A percentile compares a stretch with the other conserved stretches of the same genome.
phyloP scores from a whole-genome alignment of 306 rosid species.

The Purshia tridentata region DNA sequence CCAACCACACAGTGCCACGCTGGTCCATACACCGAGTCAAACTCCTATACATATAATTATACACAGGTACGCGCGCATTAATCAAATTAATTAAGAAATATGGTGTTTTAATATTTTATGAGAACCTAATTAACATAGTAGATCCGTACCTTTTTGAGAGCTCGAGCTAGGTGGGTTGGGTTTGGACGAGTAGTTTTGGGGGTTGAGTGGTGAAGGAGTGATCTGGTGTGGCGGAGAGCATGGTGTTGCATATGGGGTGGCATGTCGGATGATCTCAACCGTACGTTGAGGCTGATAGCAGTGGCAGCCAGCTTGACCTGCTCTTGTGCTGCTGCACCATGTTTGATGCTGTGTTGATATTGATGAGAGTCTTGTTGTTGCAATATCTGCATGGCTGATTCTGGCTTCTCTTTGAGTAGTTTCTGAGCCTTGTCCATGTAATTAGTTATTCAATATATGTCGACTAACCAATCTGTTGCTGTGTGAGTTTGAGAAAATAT shows the following conservation, averaged over 20 bases:
- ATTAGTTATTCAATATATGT: too few species aligned
- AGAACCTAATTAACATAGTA: too few species aligned
- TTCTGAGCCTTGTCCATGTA: slow-evolving; percentile 9
- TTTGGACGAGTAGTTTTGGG: slow-evolving; percentile 35
- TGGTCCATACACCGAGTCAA: slow-evolving; percentile 51
- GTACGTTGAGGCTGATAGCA: slow-evolving; percentile 52
- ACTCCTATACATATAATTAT: slow-evolving; percentile 32
- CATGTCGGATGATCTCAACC: slow-evolving; percentile 65
- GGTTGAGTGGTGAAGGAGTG: slow-evolving; percentile 31
- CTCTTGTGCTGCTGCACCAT: neutral
- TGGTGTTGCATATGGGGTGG: slow-evolving; percentile 58
- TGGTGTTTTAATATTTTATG: too few species aligned
- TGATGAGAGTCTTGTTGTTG: neutral
- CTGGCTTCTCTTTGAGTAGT: slow-evolving; percentile 9
- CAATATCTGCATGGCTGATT: slow-evolving; percentile 3
- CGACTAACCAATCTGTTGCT: too few species aligned
- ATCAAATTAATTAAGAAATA: too few species aligned
- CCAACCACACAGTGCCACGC: slow-evolving; percentile 79
- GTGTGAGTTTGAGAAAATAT: too few species aligned
- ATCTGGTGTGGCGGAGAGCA: slow-evolving; percentile 48
- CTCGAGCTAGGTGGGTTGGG: slow-evolving; percentile 55
- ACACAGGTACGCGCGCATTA: too few species aligned
- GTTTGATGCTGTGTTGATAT: neutral
- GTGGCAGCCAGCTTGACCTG: slow-evolving; percentile 45
- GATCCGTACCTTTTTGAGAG: slow-evolving; percentile 74